Evolutionary conservation across 148 eudicot species (phyloP), one percentile per base, ranked within the genome.

Genomic region (Rheum nobile): DNA sequence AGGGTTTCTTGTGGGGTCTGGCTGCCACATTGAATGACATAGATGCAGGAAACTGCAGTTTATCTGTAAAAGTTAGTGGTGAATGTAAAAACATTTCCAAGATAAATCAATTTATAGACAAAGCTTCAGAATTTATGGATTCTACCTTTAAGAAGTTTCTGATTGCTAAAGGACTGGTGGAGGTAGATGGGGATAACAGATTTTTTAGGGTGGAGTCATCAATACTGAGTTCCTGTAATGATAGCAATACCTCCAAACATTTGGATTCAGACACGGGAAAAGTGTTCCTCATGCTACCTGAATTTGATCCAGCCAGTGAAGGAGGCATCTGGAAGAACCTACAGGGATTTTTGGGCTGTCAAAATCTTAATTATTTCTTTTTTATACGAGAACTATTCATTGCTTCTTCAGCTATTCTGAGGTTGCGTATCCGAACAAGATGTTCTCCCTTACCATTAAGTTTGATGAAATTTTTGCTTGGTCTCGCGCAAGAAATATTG

Each of bases 1-100:
- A 86, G 68, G 97, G 96, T 59, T 81, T 85, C 75, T 74, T 90
- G 55, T 81, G 86, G 87, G 99, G 99, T 65, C 79, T 92, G 74
- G 83, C 83, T 77, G 78, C 86, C 71, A 76, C 91, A 43, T 70
- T 92, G 80, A 80, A 81, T 79, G 77, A 77, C 61, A 35, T 75
- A 48, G 74, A 84, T 71, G 73, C 80, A 46, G 77, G 35, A 42
- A 72, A 21, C 67, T 72, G 76, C 59, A 76, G 82, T 63, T 28
- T 80, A 41, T 80, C 81, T 80, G 75, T 65, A 39, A 84, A 85
- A 65, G 72, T 72, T 59, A 82, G 82, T 78, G 65, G 77, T 75
- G 78, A 83, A 35, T 74, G 72, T 54, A 83, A 81, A 75, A 67
- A 74, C 57, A 46, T 91, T 71, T 76, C 74, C 72, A 79, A 77